phyloP scores from a whole-genome alignment of 75 land plant species.

The Selaginella moellendorffii region DNA sequence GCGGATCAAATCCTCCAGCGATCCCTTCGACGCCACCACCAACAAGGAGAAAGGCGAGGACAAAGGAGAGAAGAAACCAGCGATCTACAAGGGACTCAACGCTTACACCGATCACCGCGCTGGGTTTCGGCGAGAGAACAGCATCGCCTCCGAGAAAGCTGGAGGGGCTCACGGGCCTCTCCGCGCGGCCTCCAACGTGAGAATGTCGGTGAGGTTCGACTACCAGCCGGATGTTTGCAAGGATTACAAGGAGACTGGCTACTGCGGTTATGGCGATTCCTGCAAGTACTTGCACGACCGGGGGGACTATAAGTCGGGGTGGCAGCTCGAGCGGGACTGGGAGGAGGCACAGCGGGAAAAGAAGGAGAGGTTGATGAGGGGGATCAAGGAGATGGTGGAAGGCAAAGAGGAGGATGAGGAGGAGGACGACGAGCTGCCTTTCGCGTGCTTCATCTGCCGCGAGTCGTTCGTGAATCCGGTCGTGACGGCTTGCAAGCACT shows the following conservation, averaged over 20 bases:
- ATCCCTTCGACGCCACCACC: too few relatives aligned
- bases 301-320: constrained; percentile 95
- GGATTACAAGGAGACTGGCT: constrained; percentile 97
- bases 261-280: constrained; percentile 93
- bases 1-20: constrained; percentile 60
- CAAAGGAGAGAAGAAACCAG: constrained; percentile 29
- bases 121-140: constrained; percentile 85
- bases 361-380: constrained; percentile 10
- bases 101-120: constrained; percentile 87
- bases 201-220: constrained; percentile 78
- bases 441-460: constrained; percentile 88
- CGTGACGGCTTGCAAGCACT: constrained; percentile 85
- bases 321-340: constrained; percentile 85
- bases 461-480: constrained; percentile 78
- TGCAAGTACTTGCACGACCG: constrained; percentile 98
- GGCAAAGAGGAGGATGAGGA: constrained; percentile 15
- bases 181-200: constrained; percentile 73
- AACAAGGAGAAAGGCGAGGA: constrained; percentile 18
- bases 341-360: constrained; percentile 15
- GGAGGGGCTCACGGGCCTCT: constrained; percentile 95
- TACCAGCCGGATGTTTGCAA: constrained; percentile 98
- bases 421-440: constrained; percentile 36
- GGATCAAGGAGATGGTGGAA: constrained; percentile 3
- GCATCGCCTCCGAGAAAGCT: constrained; percentile 80
- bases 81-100: constrained; percentile 63